Percentiles rank a stretch among this genome's conserved stretches.
Conservation (phyloP, 768 basidiomycete species). For the Pulveroboletus sp. region DNA sequence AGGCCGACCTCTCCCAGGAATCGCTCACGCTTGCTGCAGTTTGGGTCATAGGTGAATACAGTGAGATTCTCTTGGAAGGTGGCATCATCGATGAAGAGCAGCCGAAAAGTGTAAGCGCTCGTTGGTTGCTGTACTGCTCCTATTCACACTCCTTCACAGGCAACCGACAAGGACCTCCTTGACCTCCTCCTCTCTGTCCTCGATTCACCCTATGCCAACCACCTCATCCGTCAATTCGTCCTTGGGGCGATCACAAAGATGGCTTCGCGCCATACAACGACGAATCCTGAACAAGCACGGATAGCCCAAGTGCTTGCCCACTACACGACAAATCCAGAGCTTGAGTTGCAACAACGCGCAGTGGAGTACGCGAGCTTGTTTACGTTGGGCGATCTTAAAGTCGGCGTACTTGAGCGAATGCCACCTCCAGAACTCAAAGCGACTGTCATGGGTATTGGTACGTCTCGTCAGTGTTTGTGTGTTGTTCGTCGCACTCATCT, state of each 20-base stretch:
- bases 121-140: background rate
- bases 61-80: conserved; percentile 84
- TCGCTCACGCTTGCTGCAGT: conserved; percentile 89
- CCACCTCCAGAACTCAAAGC: conserved; percentile 97
- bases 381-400: conserved; percentile 66
- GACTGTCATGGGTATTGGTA: conserved; percentile 93
- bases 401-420: conserved; percentile 95
- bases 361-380: conserved; percentile 93
- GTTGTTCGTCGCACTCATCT: background rate
- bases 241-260: conserved; percentile 89
- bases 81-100: conserved; percentile 80
- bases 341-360: conserved; percentile 94
- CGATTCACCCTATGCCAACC: conserved; percentile 92
- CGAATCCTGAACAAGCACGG: conserved; percentile 67
- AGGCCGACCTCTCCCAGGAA: conserved; percentile 92
- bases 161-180: conserved; percentile 77
- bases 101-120: conserved; percentile 52
- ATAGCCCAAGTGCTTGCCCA: conserved; percentile 75
- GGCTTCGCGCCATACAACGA: conserved; percentile 72
- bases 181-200: conserved; percentile 85
- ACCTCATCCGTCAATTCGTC: conserved; percentile 89
- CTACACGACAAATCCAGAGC: conserved; percentile 84
- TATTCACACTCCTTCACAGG: conserved; percentile 37
- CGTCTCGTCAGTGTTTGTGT: conserved; percentile 20
- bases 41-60: conserved; percentile 97